A percentile compares a stretch with the other conserved stretches of the same genome.
These are phyloP conservation scores for Ascochyta fabae DNA, from an alignment of 2,329 filamentous ascomycete species.

Conservation along the genomic window DNA sequence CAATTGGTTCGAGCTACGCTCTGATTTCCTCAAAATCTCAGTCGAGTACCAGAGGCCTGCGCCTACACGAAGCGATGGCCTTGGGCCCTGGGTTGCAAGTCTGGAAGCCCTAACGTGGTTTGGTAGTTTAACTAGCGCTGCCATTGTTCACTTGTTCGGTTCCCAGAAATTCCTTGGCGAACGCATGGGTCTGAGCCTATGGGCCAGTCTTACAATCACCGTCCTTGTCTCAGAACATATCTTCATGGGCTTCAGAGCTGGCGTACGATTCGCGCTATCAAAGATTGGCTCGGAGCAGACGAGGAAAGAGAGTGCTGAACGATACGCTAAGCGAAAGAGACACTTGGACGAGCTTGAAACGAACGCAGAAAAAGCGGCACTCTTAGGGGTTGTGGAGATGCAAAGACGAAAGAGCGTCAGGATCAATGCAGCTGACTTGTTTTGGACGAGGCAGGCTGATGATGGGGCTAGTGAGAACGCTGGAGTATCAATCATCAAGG, in stretches of 20 bases:
- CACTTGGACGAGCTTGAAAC: conserved; percentile 38
- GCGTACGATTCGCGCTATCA: conserved; percentile 33
- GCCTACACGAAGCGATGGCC: conserved; percentile 38
- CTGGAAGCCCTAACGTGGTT: conserved; percentile 44
- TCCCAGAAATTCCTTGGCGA: conserved; percentile 22
- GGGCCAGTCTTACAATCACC: conserved; percentile 40
- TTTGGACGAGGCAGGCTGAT: conserved; percentile 41
- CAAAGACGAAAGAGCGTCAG: conserved; percentile 42
- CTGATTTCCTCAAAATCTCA: conserved; percentile 45
- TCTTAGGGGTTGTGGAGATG: conserved; percentile 31
- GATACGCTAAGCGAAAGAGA: conserved; percentile 37
- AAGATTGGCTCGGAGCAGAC: conserved; percentile 41
- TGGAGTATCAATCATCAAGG: conserved; percentile 37
- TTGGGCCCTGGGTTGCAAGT: conserved; percentile 43
- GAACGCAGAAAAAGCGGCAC: conserved; percentile 21
- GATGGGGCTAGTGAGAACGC: conserved; percentile 31
- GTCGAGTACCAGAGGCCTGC: conserved; percentile 41
- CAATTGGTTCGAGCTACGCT: conserved; percentile 46
- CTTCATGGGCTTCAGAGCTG: conserved; percentile 40
- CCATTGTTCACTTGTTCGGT: conserved; percentile 44
- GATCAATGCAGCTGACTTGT: conserved; percentile 39
- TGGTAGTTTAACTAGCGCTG: conserved; percentile 41
- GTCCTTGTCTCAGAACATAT: conserved; percentile 44
- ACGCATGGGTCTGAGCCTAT: conserved; percentile 27
- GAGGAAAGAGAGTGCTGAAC: conserved; percentile 33